Conservation (phyloP, 495 filamentous ascomycete species). For the Aspergillus mulundensis region DNA sequence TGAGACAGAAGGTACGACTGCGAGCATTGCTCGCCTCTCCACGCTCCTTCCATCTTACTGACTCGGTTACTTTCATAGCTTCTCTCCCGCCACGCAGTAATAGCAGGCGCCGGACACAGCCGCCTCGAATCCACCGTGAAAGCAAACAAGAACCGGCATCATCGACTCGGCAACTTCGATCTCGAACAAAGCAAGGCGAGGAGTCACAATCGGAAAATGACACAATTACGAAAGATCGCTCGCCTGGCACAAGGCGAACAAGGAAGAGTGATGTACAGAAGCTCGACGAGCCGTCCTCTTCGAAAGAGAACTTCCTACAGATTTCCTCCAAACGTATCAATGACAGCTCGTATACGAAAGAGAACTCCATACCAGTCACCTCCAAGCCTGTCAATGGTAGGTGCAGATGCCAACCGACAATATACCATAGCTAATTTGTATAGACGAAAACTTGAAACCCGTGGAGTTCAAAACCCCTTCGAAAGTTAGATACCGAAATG, state of each 20-base stretch:
- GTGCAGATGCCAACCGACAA: neutral
- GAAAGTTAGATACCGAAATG: slow-evolving; percentile 65
- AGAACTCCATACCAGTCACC: slow-evolving; percentile 22
- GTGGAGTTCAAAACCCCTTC: slow-evolving; percentile 50
- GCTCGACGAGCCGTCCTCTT: slow-evolving; percentile 26
- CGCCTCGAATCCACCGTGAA: slow-evolving; percentile 31
- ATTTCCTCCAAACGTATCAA: slow-evolving; percentile 17
- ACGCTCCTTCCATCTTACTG: slow-evolving; percentile 3
- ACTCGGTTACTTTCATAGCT: slow-evolving; percentile 26
- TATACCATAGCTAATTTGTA: neutral
- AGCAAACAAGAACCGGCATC: slow-evolving; percentile 12
- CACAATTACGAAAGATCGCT: slow-evolving; percentile 16
- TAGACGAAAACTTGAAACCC: slow-evolving; percentile 32
- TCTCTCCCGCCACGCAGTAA: slow-evolving; percentile 45
- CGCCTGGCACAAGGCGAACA: slow-evolving; percentile 18
- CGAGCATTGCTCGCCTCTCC: neutral
- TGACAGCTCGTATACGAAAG: too few species aligned
- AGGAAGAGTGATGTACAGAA: slow-evolving; percentile 28
- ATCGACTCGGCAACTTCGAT: slow-evolving; percentile 34
- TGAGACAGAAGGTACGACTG: slow-evolving; percentile 50
- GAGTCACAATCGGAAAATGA: slow-evolving; percentile 30
- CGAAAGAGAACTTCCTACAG: slow-evolving; percentile 23
- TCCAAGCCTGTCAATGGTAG: slow-evolving; percentile 35
- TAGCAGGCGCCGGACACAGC: slow-evolving; percentile 59
- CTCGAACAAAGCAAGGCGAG: slow-evolving; percentile 22